phyloP scores from a whole-genome alignment of 164 flowering plant species.

The Umbellularia californica region DNA sequence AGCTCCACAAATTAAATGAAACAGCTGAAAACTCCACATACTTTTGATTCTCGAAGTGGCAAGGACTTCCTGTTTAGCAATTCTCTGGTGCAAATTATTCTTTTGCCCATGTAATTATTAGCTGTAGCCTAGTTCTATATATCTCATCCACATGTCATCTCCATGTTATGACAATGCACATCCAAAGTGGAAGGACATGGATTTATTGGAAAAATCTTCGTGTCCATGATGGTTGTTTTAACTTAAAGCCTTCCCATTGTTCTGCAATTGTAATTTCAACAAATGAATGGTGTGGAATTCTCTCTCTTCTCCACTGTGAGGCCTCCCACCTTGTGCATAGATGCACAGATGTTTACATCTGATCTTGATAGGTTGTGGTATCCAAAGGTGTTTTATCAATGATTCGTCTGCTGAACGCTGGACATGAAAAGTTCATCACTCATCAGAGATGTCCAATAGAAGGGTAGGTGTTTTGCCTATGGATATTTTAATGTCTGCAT shows the following conservation, averaged over 20 bases:
- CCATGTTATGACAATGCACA: not conserved
- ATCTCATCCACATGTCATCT: not conserved
- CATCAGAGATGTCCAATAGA: too few species aligned
- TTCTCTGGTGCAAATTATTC: constrained; percentile 13
- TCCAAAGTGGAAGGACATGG: not conserved
- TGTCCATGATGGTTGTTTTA: not conserved
- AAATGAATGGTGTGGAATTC: not conserved
- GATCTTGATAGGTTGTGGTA: not conserved
- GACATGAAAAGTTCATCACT: too few species aligned
- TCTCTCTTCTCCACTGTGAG: not conserved
- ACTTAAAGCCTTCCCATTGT: not conserved
- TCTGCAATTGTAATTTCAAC: not conserved
- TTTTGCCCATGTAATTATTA: constrained; percentile 13
- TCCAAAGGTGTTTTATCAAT: too few species aligned
- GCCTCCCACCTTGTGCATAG: not conserved
- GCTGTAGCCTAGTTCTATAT: not conserved
- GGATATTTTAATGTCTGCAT: too few species aligned
- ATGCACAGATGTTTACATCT: not conserved
- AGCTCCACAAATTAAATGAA: constrained; percentile 52
- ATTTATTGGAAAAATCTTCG: not conserved
- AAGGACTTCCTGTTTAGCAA: constrained; percentile 5
- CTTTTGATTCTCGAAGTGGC: not conserved
- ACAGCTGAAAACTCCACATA: constrained; percentile 6
- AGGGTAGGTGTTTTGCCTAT: too few species aligned
- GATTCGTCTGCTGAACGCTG: too few species aligned